phyloP scores from a whole-genome alignment of 1,284 basidiomycete species.

The Garcileccinum viscosum region DNA sequence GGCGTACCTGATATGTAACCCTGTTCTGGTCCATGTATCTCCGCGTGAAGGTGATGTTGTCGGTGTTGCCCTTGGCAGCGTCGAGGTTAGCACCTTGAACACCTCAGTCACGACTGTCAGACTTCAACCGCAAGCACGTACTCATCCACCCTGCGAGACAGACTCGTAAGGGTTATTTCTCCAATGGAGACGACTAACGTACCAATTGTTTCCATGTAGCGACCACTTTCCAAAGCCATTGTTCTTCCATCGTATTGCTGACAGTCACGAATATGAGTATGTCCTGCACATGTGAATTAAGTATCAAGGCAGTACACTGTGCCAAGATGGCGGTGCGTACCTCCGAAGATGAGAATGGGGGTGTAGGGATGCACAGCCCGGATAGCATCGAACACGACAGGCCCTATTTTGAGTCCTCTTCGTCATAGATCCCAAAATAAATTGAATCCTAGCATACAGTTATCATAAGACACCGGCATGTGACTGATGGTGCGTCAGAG shows the following conservation, averaged over 20 bases:
- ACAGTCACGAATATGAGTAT: constrained; percentile 83
- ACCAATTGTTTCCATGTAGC: constrained; percentile 89
- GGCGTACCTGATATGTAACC: constrained; percentile 69
- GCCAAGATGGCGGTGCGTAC: constrained; percentile 31
- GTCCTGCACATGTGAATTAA: constrained; percentile 47
- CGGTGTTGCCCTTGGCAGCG: constrained; percentile 41
- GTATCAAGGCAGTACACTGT: background rate
- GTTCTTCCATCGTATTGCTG: constrained; percentile 64
- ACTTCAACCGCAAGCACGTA: constrained; percentile 11
- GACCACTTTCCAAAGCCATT: constrained; percentile 79
- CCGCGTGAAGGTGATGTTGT: constrained; percentile 66
- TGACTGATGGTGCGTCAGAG: constrained; percentile 49
- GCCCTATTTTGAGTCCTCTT: constrained; percentile 49
- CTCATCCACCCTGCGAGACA: constrained; percentile 41
- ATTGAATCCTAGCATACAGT: constrained; percentile 49
- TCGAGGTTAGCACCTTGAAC: constrained; percentile 58
- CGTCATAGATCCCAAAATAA: background rate
- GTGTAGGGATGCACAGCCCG: constrained; percentile 73
- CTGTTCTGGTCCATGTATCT: constrained; percentile 79
- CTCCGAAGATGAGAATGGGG: constrained; percentile 83
- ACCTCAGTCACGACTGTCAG: constrained; percentile 2
- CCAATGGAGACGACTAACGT: constrained; percentile 22
- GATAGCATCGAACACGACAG: constrained; percentile 75
- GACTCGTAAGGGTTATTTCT: background rate
- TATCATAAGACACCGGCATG: constrained; percentile 70